These are phyloP conservation scores for Alnus rubra DNA, from an alignment of 306 rosid species.

Conservation along the genomic window DNA sequence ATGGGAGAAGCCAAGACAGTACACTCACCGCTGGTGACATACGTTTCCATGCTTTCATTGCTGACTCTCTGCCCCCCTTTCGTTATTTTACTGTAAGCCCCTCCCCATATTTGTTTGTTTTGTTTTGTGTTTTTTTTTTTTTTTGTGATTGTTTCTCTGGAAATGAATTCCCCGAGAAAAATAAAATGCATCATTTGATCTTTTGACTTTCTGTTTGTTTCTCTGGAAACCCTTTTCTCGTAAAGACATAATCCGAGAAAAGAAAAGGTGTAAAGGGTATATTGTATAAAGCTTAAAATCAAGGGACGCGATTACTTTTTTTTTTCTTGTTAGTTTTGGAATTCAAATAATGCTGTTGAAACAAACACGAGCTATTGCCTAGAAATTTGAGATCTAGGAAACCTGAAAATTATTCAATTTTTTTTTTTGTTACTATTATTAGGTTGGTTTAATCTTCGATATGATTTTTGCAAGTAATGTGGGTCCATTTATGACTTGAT, in stretches of 20 bases:
- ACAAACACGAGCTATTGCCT: too few relatives aligned
- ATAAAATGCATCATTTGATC: background rate
- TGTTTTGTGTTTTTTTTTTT: background rate
- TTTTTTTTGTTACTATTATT: too few relatives aligned
- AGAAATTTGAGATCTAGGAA: too few relatives aligned
- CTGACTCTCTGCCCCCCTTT: conserved; percentile 90
- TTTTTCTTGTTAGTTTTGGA: background rate
- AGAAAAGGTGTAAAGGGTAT: too few relatives aligned
- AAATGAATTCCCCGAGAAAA: background rate
- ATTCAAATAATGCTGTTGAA: too few relatives aligned
- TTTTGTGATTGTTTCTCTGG: background rate
- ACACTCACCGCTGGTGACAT: conserved; percentile 80
- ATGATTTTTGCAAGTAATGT: too few relatives aligned
- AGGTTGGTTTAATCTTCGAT: too few relatives aligned
- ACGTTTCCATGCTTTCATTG: conserved; percentile 72
- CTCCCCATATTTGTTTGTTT: background rate
- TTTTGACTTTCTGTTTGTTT: background rate
- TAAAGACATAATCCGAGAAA: too few relatives aligned
- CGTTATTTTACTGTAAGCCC: conserved; percentile 70
- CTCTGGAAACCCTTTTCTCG: too few relatives aligned
- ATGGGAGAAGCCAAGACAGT: conserved; percentile 67
- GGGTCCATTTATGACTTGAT: too few relatives aligned
- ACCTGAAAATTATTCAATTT: too few relatives aligned
- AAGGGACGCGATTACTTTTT: background rate
- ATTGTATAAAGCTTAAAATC: background rate